Evolutionary conservation across 352 stramenopile genomes (phyloP).

Genomic region (Thalassiosira delicatula): DNA sequence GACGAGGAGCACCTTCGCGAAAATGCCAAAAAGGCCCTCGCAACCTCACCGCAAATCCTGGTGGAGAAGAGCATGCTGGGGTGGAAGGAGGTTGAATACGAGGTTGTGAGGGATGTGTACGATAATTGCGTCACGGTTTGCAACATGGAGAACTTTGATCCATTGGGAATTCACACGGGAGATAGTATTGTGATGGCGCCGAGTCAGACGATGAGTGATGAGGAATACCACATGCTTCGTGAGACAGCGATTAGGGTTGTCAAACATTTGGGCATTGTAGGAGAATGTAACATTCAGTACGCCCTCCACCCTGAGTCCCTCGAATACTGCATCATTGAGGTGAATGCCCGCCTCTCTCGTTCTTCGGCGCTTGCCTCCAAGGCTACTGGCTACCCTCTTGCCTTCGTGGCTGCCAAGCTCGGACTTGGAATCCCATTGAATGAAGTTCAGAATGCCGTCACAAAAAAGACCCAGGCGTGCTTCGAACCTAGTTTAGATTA

Average conservation of each 20-base stretch:
- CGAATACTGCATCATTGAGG: constrained; percentile 98
- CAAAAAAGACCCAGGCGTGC: constrained; percentile 90
- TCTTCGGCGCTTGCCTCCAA: constrained; percentile 97
- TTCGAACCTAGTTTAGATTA: constrained; percentile 97
- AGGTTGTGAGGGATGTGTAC: constrained; percentile 93
- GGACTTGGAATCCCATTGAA: constrained; percentile 93
- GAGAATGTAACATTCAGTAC: constrained; percentile 99
- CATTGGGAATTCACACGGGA: constrained; percentile 95
- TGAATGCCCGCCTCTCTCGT: constrained; percentile 96
- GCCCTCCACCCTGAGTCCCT: constrained; percentile 93
- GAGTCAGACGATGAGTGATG: constrained; percentile 95
- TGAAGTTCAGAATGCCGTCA: constrained; percentile 93
- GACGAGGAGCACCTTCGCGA: constrained; percentile 88
- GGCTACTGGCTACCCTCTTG: constrained; percentile 97
- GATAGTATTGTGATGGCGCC: constrained; percentile 97
- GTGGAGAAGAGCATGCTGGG: constrained; percentile 96
- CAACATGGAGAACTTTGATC: constrained; percentile 99
- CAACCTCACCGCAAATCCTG: constrained; percentile 92
- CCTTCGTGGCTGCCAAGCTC: constrained; percentile 97
- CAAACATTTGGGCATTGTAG: constrained; percentile 95
- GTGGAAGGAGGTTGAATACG: constrained; percentile 99
- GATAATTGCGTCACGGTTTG: constrained; percentile 98
- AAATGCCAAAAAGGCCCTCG: constrained; percentile 88
- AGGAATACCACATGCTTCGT: constrained; percentile 98
- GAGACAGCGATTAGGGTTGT: constrained; percentile 95